Percentiles rank a stretch among this genome's conserved stretches.
Conservation (phyloP, 768 basidiomycete species). For the Lepiota venenata region DNA sequence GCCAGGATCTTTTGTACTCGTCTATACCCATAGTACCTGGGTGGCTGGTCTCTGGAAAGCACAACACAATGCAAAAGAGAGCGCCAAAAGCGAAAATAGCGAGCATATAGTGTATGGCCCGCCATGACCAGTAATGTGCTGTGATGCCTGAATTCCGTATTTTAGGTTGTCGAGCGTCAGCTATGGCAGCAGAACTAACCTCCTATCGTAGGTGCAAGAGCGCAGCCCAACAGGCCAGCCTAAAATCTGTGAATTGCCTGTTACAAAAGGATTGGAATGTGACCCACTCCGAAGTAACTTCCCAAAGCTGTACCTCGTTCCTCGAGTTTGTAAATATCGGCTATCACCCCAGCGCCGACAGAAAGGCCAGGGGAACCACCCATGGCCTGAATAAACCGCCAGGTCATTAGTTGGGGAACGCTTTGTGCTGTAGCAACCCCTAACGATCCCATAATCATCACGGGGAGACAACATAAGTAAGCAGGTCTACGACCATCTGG, state of each 20-base stretch:
- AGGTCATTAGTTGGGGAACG: constrained; percentile 49
- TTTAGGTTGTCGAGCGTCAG: background rate
- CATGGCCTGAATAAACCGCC: constrained; percentile 64
- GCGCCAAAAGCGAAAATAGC: constrained; percentile 37
- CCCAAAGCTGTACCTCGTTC: constrained; percentile 61
- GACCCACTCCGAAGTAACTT: constrained; percentile 48
- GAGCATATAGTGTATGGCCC: constrained; percentile 48
- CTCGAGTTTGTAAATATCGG: constrained; percentile 64
- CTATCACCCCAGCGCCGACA: constrained; percentile 58
- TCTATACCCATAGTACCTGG: constrained; percentile 56
- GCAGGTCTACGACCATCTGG: constrained; percentile 63
- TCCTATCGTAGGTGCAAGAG: constrained; percentile 56
- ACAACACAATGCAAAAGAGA: constrained; percentile 35
- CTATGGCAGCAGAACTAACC: constrained; percentile 28
- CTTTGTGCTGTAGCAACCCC: constrained; percentile 49
- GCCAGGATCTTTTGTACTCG: constrained; percentile 25
- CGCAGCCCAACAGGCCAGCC: constrained; percentile 55
- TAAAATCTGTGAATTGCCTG: constrained; percentile 14
- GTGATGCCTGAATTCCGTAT: constrained; percentile 32
- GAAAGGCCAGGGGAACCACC: constrained; percentile 56
- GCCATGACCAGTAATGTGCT: constrained; percentile 65
- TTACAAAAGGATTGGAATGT: background rate
- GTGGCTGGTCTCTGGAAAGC: constrained; percentile 66
- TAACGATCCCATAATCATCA: constrained; percentile 55
- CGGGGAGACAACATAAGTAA: constrained; percentile 58